Base-by-base conservation (phyloP, 805 yeast species). In the Vanderwaltozyma verrucispora region DNA sequence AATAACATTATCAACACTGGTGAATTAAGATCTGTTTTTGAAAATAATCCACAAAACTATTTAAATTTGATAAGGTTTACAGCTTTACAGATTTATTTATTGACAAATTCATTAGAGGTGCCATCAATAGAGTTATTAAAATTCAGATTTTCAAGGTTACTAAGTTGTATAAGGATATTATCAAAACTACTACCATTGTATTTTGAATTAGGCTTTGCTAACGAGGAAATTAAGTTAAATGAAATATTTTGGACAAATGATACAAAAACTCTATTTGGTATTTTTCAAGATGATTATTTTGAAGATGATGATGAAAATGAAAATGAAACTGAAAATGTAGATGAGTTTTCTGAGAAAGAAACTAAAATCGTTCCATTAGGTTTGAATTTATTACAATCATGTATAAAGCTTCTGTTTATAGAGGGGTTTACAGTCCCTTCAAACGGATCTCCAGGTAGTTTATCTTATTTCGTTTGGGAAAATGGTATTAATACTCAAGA, bases 161-260 rank as follows among this genome's bases (percentile, higher is more conserved):
- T 81, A 33, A 79, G 75, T 41, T 76, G 85, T 48, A 48, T 80
- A 6, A 68, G 95, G 27, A 55, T 81, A 4, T 56, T 88, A 29
- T 74, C 84, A 3, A 71, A 75, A 42, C 37, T 82, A 3, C 44
- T 82, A 16, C 96, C 96, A 0, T 69, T 74, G 33, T 51, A 80
- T 6, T 82, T 71, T 49, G 95, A 87, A 57, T 13, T 30, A n/a
- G 18, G 27, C 23, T 15, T 11, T 15, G 52, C 62, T 10, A 64
- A 45, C 33, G 60, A 51, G 19, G 61, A 48, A 46, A 63, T 49
- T 37, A 59, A 59, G 3, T 25, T 33, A 11, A 59, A 57, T 49
- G 47, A 48, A 21, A 36, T 47, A 14, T 47, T 47, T 32, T 51
- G 56, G 56, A 40, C 46, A 25, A 42, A 40, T 17, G 40, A 36